These are phyloP conservation scores for Flaveria brownii DNA, from an alignment of 129 eudicot species.

Conservation along the genomic window DNA sequence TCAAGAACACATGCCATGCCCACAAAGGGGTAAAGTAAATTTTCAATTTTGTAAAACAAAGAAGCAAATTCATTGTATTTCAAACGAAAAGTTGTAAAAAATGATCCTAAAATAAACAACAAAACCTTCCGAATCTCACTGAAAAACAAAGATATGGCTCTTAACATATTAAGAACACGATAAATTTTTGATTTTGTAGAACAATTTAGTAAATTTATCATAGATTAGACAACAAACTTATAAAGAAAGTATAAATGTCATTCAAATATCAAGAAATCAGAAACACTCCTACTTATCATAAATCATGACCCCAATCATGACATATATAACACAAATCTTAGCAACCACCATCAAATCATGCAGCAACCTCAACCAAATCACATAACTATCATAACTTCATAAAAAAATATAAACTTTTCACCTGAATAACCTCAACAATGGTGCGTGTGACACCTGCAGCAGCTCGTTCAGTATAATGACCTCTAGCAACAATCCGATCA, in stretches of 20 bases:
- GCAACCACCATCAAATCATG: neutral
- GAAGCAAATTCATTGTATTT: neutral
- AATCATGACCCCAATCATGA: too few species aligned
- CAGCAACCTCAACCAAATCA: constrained; percentile 4
- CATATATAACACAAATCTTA: constrained; percentile 10
- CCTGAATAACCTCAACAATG: constrained; percentile 90
- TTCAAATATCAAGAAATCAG: neutral
- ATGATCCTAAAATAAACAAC: neutral
- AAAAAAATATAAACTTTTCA: constrained; percentile 29
- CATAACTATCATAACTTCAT: constrained; percentile 4
- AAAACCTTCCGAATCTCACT: neutral
- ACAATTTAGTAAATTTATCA: neutral
- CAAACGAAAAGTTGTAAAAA: neutral
- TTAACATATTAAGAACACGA: neutral
- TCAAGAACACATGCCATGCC: neutral
- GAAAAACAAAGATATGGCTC: neutral
- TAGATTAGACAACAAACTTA: neutral
- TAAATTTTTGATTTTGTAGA: neutral
- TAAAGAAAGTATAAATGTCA: too few species aligned
- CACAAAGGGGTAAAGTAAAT: neutral
- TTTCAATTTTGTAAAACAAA: neutral
- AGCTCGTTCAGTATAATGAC: constrained; percentile 93
- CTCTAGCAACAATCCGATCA: constrained; percentile 89
- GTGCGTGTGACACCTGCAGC: constrained; percentile 81
- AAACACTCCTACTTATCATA: neutral